phyloP scores from a whole-genome alignment of 2,329 filamentous ascomycete genomes.

The Macrophomina tecta region DNA sequence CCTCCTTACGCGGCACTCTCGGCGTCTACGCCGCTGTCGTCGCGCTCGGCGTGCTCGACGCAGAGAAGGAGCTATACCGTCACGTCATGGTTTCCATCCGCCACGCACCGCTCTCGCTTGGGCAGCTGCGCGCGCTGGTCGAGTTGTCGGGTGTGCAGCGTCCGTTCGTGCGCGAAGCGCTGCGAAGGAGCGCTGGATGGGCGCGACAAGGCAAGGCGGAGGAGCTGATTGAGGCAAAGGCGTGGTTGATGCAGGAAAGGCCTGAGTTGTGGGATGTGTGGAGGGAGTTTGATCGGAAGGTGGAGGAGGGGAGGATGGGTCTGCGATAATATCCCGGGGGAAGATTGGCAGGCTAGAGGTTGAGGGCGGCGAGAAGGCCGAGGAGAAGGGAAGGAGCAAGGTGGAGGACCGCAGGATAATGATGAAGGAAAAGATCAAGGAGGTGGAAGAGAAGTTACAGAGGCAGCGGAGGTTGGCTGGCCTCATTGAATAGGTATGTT shows the following conservation, averaged over 20 bases:
- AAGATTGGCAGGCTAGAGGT: background rate
- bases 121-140: background rate
- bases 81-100: background rate
- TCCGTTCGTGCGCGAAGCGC: background rate
- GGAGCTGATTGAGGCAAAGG: too few species aligned
- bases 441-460: background rate
- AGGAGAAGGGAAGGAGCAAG: background rate
- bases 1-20: background rate
- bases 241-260: background rate
- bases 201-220: background rate
- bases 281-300: background rate
- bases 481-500: background rate
- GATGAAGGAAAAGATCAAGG: background rate
- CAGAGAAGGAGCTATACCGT: background rate
- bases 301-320: background rate
- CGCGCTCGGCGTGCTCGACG: background rate
- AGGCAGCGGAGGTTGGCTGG: conserved; percentile 2
- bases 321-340: background rate
- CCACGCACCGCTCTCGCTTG: background rate
- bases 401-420: background rate
- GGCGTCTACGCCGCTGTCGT: background rate
- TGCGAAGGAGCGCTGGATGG: background rate
- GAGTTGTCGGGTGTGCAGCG: background rate
- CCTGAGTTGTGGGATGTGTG: background rate
- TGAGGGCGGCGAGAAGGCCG: background rate